phyloP scores from a whole-genome alignment of 306 rosid genomes.

The Lupinus albus region DNA sequence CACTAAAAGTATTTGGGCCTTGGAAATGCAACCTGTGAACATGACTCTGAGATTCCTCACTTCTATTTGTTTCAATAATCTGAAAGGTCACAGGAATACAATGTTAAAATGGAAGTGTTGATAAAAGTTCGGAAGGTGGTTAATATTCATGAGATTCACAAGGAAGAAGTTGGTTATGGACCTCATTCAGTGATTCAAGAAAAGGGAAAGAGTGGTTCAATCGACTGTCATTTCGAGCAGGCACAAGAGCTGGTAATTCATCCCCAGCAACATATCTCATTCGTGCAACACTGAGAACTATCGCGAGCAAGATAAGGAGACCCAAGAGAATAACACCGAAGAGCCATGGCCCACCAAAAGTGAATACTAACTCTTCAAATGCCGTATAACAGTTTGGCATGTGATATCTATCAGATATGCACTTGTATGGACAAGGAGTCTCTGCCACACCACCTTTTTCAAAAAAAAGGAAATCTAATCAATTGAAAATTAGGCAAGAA shows the following conservation, averaged over 20 bases:
- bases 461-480: conserved; percentile 40
- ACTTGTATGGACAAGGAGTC: conserved; percentile 85
- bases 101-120: conserved; percentile 29
- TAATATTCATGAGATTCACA: conserved; percentile 29
- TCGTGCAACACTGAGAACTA: conserved; percentile 90
- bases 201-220: conserved; percentile 90
- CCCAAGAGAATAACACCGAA: conserved; percentile 75
- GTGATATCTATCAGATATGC: conserved; percentile 92
- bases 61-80: conserved; percentile 94
- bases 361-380: conserved; percentile 91
- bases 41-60: conserved; percentile 90
- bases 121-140: conserved; percentile 27
- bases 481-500: conserved; percentile 29
- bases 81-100: conserved; percentile 49
- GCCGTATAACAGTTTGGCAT: conserved; percentile 94
- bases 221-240: conserved; percentile 73
- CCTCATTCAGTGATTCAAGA: conserved; percentile 96
- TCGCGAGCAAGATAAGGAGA: conserved; percentile 76
- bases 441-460: conserved; percentile 83
- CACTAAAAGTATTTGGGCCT: conserved; percentile 96
- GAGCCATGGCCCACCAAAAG: conserved; percentile 97
- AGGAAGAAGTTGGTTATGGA: conserved; percentile 44
- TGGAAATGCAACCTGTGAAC: conserved; percentile 93
- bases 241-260: conserved; percentile 61
- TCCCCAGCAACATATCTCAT: conserved; percentile 79